phyloP scores from a whole-genome alignment of 1,139 yeast genomes.

The Diutina scorzettiae region DNA sequence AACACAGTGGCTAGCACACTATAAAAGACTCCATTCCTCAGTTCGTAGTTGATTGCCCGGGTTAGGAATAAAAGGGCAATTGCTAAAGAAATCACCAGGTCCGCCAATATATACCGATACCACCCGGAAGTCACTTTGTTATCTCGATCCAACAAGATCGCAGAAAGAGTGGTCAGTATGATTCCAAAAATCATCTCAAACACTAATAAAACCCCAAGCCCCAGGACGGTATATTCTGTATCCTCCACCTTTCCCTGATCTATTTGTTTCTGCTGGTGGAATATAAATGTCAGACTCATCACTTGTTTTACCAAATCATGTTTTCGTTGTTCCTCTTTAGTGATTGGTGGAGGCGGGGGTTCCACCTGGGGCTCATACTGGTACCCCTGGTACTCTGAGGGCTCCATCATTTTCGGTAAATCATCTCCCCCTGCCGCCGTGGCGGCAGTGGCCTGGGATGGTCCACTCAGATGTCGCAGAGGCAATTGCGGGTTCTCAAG shows the following conservation, averaged over 20 bases:
- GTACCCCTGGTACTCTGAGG: not conserved
- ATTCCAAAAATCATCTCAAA: constrained; percentile 25
- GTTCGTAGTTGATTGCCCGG: constrained; percentile 26
- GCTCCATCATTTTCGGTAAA: constrained; percentile 2
- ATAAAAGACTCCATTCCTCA: constrained; percentile 32
- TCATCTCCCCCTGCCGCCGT: not conserved
- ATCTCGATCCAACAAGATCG: constrained; percentile 19
- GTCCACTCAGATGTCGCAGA: not conserved
- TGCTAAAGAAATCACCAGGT: constrained; percentile 22
- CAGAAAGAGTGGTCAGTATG: constrained; percentile 20
- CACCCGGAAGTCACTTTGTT: constrained; percentile 14
- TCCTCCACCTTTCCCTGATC: constrained; percentile 9
- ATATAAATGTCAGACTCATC: constrained; percentile 5
- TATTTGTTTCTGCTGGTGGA: not conserved
- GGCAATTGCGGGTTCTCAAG: not conserved
- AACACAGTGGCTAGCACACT: constrained; percentile 24
- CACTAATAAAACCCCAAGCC: constrained; percentile 21
- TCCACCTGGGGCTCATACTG: not conserved
- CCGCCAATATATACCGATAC: constrained; percentile 29
- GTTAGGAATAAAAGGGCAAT: constrained; percentile 25
- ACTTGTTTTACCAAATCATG: constrained; percentile 3
- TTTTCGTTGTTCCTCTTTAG: not conserved
- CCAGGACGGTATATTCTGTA: constrained; percentile 16
- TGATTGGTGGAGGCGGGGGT: not conserved
- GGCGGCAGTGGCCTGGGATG: not conserved